Evolutionary conservation across 2,329 filamentous ascomycete species (phyloP), one percentile per base, ranked within the genome.

Genomic region (Sphaerostilbella broomeana): DNA sequence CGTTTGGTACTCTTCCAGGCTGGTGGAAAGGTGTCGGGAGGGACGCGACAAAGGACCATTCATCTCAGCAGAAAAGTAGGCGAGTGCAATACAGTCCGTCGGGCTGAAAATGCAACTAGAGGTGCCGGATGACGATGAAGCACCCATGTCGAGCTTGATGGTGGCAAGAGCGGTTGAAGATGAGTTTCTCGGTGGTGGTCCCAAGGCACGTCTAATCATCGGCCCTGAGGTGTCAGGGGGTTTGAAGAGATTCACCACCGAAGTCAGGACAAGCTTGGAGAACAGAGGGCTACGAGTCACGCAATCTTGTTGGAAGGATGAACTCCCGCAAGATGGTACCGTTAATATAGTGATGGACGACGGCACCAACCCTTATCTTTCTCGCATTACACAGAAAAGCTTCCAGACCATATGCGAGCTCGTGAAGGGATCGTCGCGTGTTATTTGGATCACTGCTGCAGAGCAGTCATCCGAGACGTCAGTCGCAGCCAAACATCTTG

Each of bases 401-500:
- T 32, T 37, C 40, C 40, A 30, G 10, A 9, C 4, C 21, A 28
- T 46, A 17, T 22, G 42, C 13, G 22, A 46, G 13, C 40, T 46
- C 13, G 9, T 42, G 20, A 29, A 38, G 30, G 24, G 35, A 24
- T 20, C 39, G 5, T 24, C 35, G 25, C 42, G 36, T 24, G 40
- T 40, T 26, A 29, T 43, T 19, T 40, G 40, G 40, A 19, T 37
- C 10, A 38, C 38, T 26, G 19, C 44, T 15, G 36, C 39, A 27
- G 31, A 41, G n/a, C 21, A 42, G 12, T 30, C 31, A 15, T 18
- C 37, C n/a, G 22, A 44, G 25, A 35, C 10, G 6, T 30, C 35
- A 16, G 42, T 13, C 35, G n/a, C 46, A 15, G 32, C 13, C 20
- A 44, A 48, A 13, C 37, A 46, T 19, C 35, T 45, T 17, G 16